Base-by-base conservation (phyloP, 2,329 filamentous ascomycete species). In the Arthrobotrys entomopaga region DNA sequence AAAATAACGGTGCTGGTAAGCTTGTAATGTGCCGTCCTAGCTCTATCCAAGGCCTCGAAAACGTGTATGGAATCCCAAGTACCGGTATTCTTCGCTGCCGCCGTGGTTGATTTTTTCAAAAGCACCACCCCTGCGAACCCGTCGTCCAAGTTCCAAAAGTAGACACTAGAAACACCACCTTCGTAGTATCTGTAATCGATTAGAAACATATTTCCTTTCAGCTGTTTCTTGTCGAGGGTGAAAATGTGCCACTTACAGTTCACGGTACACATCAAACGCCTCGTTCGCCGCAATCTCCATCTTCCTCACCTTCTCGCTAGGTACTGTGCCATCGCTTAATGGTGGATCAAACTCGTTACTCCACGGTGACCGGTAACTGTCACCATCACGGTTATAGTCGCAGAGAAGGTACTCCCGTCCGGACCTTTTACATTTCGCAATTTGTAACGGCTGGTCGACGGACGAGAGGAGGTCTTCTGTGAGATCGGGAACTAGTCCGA, bases 11-110 rank as follows among this genome's bases (percentile, higher is more conserved):
- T 99, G 77, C 91, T 96, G 0, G 95, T 99, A 77, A 99, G 89
- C 83, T 97, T 97, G 87, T 99, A 99, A 84, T 97, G 94, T 72
- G 93, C 93, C 77, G 89, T 91, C 77, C 95, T 90, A 77, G 92
- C 93, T 77, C 93, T 90, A 82, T 99, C 95, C 79, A 92, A 92
- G 72, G 94, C 93, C 82, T 99, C 95, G 82, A 99, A 96, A 78
- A 99, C 95, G 84, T 99, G 95, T 81, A 99, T 98, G 77, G 92
- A 96, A 83, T 99, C 95, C 95, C 95, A 99, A 65, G 92, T 90
- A 70, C 93, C 93, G 66, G 91, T 87, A 80, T 87, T 89, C 78
- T 86, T 87, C 81, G 84, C 86, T 78, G 86, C 87, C 76, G 86
- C 89, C 66, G 85, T 88, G 78, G 87, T 90, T 80, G 87, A 88